These are phyloP conservation scores for Talaromyces sp. DNA, from an alignment of 2,329 filamentous ascomycete genomes.

Conservation along the genomic window DNA sequence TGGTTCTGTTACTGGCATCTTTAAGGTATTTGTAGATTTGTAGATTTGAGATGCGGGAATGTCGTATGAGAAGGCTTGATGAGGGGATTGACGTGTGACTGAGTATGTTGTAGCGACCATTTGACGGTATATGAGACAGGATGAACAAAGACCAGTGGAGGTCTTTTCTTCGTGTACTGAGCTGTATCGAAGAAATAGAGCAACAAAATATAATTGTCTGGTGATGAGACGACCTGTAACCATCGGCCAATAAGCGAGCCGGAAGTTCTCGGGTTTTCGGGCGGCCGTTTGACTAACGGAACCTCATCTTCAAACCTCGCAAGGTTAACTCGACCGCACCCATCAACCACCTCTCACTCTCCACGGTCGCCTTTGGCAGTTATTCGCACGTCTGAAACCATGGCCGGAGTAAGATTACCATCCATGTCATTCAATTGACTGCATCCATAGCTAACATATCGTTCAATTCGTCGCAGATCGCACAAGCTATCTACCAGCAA, in stretches of 20 bases:
- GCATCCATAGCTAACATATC: slow-evolving; percentile 30
- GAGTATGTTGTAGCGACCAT: neutral
- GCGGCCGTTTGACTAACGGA: slow-evolving; percentile 8
- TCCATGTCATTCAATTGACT: neutral
- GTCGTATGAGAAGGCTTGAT: neutral
- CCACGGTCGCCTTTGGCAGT: slow-evolving; percentile 13
- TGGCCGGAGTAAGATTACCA: slow-evolving; percentile 55
- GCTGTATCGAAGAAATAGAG: neutral
- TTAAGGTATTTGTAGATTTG: slow-evolving; percentile 19
- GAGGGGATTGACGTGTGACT: neutral
- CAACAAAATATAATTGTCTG: too few relatives aligned
- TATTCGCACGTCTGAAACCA: slow-evolving; percentile 41
- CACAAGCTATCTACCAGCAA: slow-evolving; percentile 61
- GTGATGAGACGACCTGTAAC: neutral
- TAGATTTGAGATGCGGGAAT: neutral
- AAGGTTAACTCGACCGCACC: slow-evolving; percentile 11
- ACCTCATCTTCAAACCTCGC: slow-evolving; percentile 32
- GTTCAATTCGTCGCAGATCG: slow-evolving; percentile 43
- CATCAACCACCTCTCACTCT: slow-evolving; percentile 22
- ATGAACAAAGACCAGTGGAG: too few relatives aligned
- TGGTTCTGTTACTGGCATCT: slow-evolving; percentile 49
- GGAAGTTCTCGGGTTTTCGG: slow-evolving; percentile 36
- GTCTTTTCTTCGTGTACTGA: neutral
- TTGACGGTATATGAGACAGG: too few relatives aligned
- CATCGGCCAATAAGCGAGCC: slow-evolving; percentile 38